Evolutionary conservation across 2,329 filamentous ascomycete species (phyloP).

Genomic region (Elsinoe fawcettii): DNA sequence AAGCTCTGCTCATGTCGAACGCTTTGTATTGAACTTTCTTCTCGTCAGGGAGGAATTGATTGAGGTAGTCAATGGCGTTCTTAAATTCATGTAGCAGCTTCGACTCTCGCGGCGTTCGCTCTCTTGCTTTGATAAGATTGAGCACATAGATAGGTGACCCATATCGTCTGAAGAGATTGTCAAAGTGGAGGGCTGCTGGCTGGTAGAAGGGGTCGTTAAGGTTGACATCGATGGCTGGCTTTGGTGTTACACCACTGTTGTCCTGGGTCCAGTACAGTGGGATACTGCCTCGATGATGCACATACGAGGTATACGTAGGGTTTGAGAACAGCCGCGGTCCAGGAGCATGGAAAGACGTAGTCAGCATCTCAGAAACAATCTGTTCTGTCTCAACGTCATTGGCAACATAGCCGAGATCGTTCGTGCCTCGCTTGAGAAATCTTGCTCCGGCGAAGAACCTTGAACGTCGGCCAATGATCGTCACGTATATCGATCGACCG

Average conservation of each 20-base stretch:
- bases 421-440: conserved; percentile 89
- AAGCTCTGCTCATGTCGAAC: conserved; percentile 96
- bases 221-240: conserved; percentile 91
- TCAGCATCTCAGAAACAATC: conserved; percentile 89
- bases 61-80: conserved; percentile 80
- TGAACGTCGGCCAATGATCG: conserved; percentile 85
- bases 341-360: conserved; percentile 90
- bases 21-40: conserved; percentile 90
- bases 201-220: conserved; percentile 95
- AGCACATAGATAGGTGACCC: conserved; percentile 86
- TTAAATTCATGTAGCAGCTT: conserved; percentile 85
- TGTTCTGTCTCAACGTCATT: conserved; percentile 99
- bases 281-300: conserved; percentile 94
- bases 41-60: conserved; percentile 77
- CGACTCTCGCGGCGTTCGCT: conserved; percentile 82
- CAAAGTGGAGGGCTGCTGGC: conserved; percentile 87
- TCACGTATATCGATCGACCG: conserved; percentile 81
- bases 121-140: conserved; percentile 78
- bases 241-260: conserved; percentile 87
- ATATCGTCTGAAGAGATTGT: conserved; percentile 88
- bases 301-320: conserved; percentile 88
- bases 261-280: conserved; percentile 97
- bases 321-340: conserved; percentile 79
- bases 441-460: conserved; percentile 89
- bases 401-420: conserved; percentile 90